Evolutionary conservation across 2,329 filamentous ascomycete species (phyloP).

Genomic region (Hypocrella siamensis): DNA sequence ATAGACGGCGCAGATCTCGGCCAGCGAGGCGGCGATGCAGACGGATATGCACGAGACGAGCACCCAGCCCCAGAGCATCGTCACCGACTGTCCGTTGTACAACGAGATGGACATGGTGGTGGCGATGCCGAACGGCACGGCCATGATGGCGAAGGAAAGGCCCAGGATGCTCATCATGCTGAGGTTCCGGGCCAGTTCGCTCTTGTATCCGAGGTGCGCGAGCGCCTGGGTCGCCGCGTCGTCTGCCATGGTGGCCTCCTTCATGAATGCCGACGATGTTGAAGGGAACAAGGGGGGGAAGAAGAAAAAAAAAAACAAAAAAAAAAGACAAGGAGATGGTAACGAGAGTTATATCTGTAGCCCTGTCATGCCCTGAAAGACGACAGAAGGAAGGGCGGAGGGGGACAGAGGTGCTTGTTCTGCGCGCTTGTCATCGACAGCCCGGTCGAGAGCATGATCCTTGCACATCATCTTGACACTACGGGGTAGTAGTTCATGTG

Average conservation of each 20-base stretch:
- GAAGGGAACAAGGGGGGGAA: not conserved
- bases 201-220: conserved; percentile 31
- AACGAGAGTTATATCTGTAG: too few relatives aligned
- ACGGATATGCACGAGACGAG: conserved; percentile 54
- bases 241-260: not conserved
- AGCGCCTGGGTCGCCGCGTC: conserved; percentile 25
- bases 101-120: conserved; percentile 35
- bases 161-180: conserved; percentile 32
- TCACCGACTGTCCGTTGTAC: conserved; percentile 57
- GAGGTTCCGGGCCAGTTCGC: conserved; percentile 33
- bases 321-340: not conserved
- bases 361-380: too few relatives aligned
- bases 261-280: not conserved
- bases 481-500: too few relatives aligned
- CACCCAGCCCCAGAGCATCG: conserved; percentile 56
- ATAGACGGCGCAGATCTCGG: conserved; percentile 58
- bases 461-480: too few relatives aligned
- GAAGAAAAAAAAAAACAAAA: not conserved
- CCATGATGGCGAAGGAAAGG: conserved; percentile 35
- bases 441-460: too few relatives aligned
- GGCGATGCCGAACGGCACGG: conserved; percentile 32
- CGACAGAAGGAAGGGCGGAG: too few relatives aligned
- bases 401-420: too few relatives aligned
- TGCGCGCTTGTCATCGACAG: too few relatives aligned
- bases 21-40: conserved; percentile 54